These are phyloP conservation scores for Apiospora marii DNA, from an alignment of 2,329 filamentous ascomycete genomes.

Conservation along the genomic window DNA sequence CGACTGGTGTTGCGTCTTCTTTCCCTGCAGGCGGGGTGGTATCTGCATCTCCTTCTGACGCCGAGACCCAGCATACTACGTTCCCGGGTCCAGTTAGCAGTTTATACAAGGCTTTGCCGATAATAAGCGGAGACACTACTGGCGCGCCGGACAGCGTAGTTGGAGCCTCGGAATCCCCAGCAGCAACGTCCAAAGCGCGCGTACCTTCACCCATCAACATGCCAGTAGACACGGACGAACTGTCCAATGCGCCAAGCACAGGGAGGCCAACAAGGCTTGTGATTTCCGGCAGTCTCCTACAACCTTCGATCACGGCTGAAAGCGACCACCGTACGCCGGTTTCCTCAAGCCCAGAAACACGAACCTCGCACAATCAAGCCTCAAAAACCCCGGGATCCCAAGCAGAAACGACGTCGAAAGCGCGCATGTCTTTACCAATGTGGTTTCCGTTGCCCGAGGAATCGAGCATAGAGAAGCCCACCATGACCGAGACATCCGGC, in stretches of 20 bases:
- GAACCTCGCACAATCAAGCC: not conserved
- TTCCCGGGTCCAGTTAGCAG: not conserved
- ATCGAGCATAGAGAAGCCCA: no score
- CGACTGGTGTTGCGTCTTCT: not conserved
- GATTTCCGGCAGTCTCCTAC: no score
- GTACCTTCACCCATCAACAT: not conserved
- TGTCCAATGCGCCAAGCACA: not conserved
- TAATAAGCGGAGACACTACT: not conserved
- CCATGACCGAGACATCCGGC: not conserved
- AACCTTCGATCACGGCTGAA: no score
- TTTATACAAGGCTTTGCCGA: not conserved
- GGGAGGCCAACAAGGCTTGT: no score
- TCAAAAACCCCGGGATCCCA: no score
- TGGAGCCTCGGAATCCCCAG: not conserved
- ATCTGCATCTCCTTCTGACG: not conserved
- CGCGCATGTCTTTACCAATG: no score
- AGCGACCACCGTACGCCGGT: not conserved
- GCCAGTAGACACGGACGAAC: not conserved
- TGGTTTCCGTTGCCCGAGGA: no score
- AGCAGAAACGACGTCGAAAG: no score
- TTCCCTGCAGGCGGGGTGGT: not conserved
- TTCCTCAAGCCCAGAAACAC: not conserved
- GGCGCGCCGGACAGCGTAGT: not conserved
- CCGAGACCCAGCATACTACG: not conserved
- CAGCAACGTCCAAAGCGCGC: not conserved